Evolutionary conservation across 2,329 filamentous ascomycete species (phyloP).

Genomic region (Cordyceps pruinosa): DNA sequence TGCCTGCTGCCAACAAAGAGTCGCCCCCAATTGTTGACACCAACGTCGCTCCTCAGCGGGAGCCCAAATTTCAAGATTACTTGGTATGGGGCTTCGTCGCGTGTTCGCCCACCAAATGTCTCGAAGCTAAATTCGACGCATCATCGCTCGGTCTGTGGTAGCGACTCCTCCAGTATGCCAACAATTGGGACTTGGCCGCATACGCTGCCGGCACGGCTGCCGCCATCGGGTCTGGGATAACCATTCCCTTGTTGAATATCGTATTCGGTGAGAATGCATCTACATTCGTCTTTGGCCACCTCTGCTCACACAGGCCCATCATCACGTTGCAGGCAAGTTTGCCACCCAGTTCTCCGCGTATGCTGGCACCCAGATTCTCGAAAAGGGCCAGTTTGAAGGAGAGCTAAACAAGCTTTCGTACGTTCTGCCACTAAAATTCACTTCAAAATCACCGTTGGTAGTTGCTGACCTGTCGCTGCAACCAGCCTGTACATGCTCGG

Average conservation of each 20-base stretch:
- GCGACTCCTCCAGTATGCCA: slow-evolving; percentile 51
- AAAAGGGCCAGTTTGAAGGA: not conserved
- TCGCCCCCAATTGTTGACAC: not conserved
- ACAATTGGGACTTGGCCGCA: slow-evolving; percentile 42
- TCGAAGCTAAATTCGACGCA: not conserved
- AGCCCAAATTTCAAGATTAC: slow-evolving; percentile 36
- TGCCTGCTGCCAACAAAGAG: not conserved
- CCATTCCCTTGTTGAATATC: slow-evolving; percentile 53
- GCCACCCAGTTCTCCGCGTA: slow-evolving; percentile 25
- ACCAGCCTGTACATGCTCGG: not conserved
- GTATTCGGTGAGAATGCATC: slow-evolving; percentile 41
- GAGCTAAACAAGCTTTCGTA: not conserved
- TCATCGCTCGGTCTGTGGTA: slow-evolving; percentile 16
- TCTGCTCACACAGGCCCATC: slow-evolving; percentile 10
- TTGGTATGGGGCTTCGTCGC: slow-evolving; percentile 16
- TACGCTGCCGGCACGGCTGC: slow-evolving; percentile 37
- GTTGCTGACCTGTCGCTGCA: slow-evolving; percentile 10
- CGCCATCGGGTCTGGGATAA: slow-evolving; percentile 46
- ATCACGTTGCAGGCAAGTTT: slow-evolving; percentile 41
- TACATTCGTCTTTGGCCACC: not conserved
- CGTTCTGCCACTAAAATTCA: no score
- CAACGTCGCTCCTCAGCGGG: slow-evolving; percentile 29
- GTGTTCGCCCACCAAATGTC: not conserved
- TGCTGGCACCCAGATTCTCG: not conserved
- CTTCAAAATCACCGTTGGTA: not conserved